phyloP scores from a whole-genome alignment of 2,329 filamentous ascomycete species.

The Zymoseptoria pseudotritici region DNA sequence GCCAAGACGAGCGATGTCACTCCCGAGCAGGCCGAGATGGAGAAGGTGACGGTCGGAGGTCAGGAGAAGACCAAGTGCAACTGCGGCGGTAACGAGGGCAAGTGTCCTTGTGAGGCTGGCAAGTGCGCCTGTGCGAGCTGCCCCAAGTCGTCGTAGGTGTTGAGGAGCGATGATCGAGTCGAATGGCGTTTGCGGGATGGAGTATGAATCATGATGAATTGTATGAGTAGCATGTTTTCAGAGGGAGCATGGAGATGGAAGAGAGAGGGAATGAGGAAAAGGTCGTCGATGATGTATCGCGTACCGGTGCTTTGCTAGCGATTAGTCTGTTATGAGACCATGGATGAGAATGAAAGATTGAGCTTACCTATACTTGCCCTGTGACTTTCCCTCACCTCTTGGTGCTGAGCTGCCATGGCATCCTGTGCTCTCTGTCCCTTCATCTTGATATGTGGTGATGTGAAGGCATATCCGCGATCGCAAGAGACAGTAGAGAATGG shows the following conservation, averaged over 20 bases:
- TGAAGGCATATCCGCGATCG: too few species aligned
- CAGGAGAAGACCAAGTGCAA: constrained; percentile 45
- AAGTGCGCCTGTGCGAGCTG: constrained; percentile 43
- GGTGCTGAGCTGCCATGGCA: too few species aligned
- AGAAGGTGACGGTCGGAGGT: constrained; percentile 45
- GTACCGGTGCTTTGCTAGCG: neutral
- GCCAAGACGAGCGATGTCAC: constrained; percentile 16
- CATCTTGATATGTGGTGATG: neutral
- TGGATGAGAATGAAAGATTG: neutral
- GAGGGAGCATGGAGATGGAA: neutral
- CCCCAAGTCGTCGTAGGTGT: constrained; percentile 32
- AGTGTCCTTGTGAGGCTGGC: constrained; percentile 42
- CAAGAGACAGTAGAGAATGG: too few species aligned
- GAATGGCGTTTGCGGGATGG: neutral
- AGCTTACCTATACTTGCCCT: neutral
- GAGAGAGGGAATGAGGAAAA: neutral
- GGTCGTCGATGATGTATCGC: neutral
- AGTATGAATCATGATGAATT: neutral
- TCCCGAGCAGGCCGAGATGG: constrained; percentile 31
- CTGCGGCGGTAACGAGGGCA: constrained; percentile 38
- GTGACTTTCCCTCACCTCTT: neutral
- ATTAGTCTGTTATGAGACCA: neutral
- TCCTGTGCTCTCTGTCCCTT: neutral
- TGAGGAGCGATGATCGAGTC: neutral
- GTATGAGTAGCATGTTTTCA: neutral